A percentile compares a stretch with the other conserved stretches of the same genome.
Evolutionary conservation across 1,139 yeast genomes (phyloP).

Genomic region (Geotrichum klebahnii): DNA sequence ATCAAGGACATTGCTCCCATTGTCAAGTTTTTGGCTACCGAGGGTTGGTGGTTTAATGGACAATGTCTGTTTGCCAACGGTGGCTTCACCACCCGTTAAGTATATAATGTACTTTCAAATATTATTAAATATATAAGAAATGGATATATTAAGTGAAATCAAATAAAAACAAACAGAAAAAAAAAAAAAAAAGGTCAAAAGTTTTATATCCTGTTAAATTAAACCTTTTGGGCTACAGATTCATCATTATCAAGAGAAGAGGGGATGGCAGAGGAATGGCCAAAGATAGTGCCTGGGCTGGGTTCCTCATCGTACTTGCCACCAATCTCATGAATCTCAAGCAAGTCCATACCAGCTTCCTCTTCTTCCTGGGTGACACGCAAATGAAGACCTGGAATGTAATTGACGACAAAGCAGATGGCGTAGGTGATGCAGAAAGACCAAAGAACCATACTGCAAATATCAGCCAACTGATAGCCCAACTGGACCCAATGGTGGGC

Average conservation of each 20-base stretch:
- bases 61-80: conserved; percentile 64
- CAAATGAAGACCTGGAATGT: conserved; percentile 76
- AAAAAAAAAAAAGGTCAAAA: not conserved
- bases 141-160: not conserved
- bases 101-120: not conserved
- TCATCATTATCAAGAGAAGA: not conserved
- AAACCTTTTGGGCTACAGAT: not conserved
- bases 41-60: conserved; percentile 68
- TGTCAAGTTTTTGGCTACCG: conserved; percentile 55
- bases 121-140: not conserved
- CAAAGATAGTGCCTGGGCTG: not conserved
- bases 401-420: conserved; percentile 67
- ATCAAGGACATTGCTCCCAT: conserved; percentile 62
- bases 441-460: conserved; percentile 69
- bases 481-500: conserved; percentile 86
- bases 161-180: conserved; percentile 7
- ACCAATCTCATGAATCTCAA: conserved; percentile 32
- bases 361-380: conserved; percentile 83
- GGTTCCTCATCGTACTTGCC: conserved; percentile 16
- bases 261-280: not conserved
- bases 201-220: too few relatives aligned
- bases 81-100: conserved; percentile 55
- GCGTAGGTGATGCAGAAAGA: conserved; percentile 71
- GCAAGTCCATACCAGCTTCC: conserved; percentile 71
- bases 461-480: conserved; percentile 82